Evolutionary conservation across 2,329 filamentous ascomycete genomes (phyloP), one percentile per base, ranked within the genome.

Genomic region (Xylaria sp.): DNA sequence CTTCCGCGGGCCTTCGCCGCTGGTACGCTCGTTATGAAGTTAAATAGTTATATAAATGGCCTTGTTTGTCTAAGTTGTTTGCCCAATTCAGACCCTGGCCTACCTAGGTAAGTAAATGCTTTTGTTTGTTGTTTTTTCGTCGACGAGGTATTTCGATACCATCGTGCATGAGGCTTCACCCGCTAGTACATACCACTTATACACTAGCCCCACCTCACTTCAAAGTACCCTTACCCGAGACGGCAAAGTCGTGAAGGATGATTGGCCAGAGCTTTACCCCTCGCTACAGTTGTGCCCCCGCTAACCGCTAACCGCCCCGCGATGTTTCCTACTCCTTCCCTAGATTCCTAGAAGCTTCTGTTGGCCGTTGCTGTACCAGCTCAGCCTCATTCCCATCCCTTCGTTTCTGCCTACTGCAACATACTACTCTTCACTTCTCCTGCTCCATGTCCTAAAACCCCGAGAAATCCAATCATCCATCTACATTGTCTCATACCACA

Each of bases 331-430:
- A 25, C 28, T 52, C 37, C 10, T 65, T 69, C 69, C 48, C 46
- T 57, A 32, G 46, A 67, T 69, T 57, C 70, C 71, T 73, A 73
- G 72, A 73, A 73, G 70, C 68, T 73, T 73, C 72, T 59, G 61
- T 63, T 64, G 48, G 52, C 34, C 3, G 48, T 34, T 37, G 28
- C 55, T 37, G 28, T 58, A 61, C 58, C 51, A 37, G 46, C 8
- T 63, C 65, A 70, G 68, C 66, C 66, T 68, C 67, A 66, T 65
- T 64, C 51, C 20, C 46, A n/a, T 20, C 46, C 46, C 51, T 15
- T 44, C n/a, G 5, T 28, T 48, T 34, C 46, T 34, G 32, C 52
- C 25, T 25, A 32, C 64, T 28, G 65, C 65, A 57, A 52, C 63
- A 39, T 65, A n/a, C 6, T 23, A n/a, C 18, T 44, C 18, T 23